Evolutionary conservation across 768 basidiomycete genomes (phyloP).

Genomic region (Hebeloma cylindrosporum): DNA sequence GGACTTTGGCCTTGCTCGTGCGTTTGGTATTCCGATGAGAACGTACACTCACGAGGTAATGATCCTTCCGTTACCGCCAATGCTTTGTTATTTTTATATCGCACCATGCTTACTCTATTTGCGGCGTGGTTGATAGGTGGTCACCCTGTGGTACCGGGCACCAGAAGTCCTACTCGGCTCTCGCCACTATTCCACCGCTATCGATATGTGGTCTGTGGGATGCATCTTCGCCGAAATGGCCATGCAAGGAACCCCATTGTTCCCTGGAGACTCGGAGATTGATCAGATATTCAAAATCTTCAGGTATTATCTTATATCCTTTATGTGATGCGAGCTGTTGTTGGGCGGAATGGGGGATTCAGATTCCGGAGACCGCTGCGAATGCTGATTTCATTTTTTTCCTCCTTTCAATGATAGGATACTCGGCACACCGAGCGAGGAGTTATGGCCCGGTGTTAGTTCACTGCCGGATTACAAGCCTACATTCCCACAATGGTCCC

Average conservation of each 20-base stretch:
- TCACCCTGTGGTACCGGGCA: slow-evolving; percentile 98
- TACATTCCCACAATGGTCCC: slow-evolving; percentile 94
- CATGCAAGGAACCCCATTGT: slow-evolving; percentile 84
- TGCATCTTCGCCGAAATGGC: slow-evolving; percentile 99
- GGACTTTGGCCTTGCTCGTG: slow-evolving; percentile 94
- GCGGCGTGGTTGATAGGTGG: slow-evolving; percentile 61
- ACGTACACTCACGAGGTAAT: slow-evolving; percentile 98
- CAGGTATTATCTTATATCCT: slow-evolving; percentile 52
- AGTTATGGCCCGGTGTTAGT: slow-evolving; percentile 88
- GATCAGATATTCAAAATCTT: slow-evolving; percentile 99
- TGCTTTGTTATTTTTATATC: slow-evolving; percentile 4
- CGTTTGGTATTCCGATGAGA: slow-evolving; percentile 97
- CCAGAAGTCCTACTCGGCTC: slow-evolving; percentile 96
- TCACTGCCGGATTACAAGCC: slow-evolving; percentile 92
- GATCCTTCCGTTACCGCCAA: slow-evolving; percentile 6
- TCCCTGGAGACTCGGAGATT: slow-evolving; percentile 99
- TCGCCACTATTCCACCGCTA: slow-evolving; percentile 94
- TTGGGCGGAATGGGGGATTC: background rate
- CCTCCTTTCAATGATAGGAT: slow-evolving; percentile 51
- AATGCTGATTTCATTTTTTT: too few species aligned
- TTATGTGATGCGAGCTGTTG: slow-evolving; percentile 1
- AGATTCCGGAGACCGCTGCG: too few species aligned
- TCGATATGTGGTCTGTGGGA: slow-evolving; percentile 99
- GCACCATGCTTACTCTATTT: slow-evolving; percentile 19
- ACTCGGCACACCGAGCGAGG: slow-evolving; percentile 91